Percentiles rank a stretch among this genome's conserved stretches.
Conservation (phyloP, 768 basidiomycete genomes). For the Kwoniella sp. region DNA sequence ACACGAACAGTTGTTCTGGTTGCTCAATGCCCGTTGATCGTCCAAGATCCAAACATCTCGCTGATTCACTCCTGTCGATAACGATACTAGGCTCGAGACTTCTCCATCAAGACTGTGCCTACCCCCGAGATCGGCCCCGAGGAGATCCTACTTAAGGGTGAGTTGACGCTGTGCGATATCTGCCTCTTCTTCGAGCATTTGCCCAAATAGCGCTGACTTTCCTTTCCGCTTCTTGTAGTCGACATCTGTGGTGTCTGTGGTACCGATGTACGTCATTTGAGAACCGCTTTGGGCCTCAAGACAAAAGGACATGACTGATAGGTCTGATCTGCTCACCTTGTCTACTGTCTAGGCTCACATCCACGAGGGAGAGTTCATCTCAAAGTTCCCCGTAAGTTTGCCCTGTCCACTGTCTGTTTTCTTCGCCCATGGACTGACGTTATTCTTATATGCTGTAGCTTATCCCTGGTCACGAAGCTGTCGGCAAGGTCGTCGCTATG, state of each 20-base stretch:
- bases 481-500: slow-evolving; percentile 71
- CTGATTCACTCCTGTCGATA: background rate
- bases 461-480: slow-evolving; percentile 73
- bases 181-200: background rate
- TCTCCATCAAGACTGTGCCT: slow-evolving; percentile 68
- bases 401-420: background rate
- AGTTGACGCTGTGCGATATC: slow-evolving; percentile 5
- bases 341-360: slow-evolving; percentile 62
- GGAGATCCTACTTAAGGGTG: slow-evolving; percentile 75
- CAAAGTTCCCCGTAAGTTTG: slow-evolving; percentile 66
- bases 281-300: background rate
- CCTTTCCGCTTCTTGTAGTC: slow-evolving; percentile 33
- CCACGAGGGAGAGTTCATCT: slow-evolving; percentile 71
- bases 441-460: too few species aligned
- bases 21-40: too few species aligned
- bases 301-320: too few species aligned
- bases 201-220: background rate
- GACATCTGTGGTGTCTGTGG: slow-evolving; percentile 62
- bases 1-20: background rate
- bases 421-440: too few species aligned
- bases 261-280: slow-evolving; percentile 59
- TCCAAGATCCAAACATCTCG: too few species aligned
- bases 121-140: slow-evolving; percentile 68
- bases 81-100: slow-evolving; percentile 64
- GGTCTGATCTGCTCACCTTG: too few species aligned